Evolutionary conservation across 768 basidiomycete genomes (phyloP), one percentile per base, ranked within the genome.

Genomic region (Tephrocybe sp.): DNA sequence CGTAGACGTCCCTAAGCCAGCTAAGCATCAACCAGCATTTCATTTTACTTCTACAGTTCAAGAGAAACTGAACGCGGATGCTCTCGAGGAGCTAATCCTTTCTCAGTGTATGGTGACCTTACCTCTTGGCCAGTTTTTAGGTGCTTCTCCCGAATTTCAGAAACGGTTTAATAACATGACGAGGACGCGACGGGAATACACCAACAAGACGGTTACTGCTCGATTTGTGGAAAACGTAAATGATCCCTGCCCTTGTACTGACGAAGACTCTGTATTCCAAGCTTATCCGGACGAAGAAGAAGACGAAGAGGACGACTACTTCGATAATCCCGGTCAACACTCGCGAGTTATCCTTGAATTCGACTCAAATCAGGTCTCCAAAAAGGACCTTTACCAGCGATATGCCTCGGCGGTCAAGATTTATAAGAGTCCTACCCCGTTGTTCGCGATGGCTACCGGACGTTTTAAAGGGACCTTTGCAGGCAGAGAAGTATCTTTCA

Each of bases 371-470:
- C 16, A 9, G 15, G 24, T 4, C 1, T 18, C 21, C 3, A 10
- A 25, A 3, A 19, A 52, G 21, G 55, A 50, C n/a, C 42, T 54
- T 27, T n/a, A 40, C 13, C 30, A 29, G 12, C 33, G 34, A 23
- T 61, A 52, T 41, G 29, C 49, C 0, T 49, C 25, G 8, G 57
- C 42, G 1, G 48, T 54, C 4, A 48, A 52, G 2, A 24, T 60
- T 16, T 34, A 43, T 18, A 42, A 34, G 4, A 24, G 13, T 1
- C 25, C 38, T 0, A n/a, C 16, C 1, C 53, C 47, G 1, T 45
- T 55, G 3, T 56, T 50, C 27, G 57, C 54, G 1, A 58, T 58
- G 52, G 44, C 47, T 0, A 58, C 52, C 0, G 57, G 59, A 12
- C 9, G 24, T 2, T 58, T 61, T 21, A 33, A 40, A 2, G 58